Conservation (phyloP, 2,329 filamentous ascomycete genomes). For the Fusarium falciforme region DNA sequence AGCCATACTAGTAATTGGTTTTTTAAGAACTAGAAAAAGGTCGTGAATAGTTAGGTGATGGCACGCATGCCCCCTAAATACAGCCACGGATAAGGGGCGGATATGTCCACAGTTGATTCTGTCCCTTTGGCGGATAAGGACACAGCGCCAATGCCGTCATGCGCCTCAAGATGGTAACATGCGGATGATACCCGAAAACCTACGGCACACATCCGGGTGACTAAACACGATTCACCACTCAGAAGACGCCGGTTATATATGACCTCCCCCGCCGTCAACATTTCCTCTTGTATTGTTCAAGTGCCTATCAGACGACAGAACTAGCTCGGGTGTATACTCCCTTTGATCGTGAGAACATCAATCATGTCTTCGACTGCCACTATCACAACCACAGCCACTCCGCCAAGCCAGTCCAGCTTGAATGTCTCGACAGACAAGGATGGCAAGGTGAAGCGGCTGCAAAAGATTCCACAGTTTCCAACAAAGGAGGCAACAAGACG, state of each 20-base stretch:
- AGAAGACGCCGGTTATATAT: neutral
- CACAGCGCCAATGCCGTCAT: neutral
- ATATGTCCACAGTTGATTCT: neutral
- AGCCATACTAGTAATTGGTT: neutral
- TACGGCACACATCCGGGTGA: neutral
- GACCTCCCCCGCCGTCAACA: neutral
- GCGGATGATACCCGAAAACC: neutral
- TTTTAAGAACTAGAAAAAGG: neutral
- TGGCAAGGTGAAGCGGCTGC: slow-evolving; percentile 29
- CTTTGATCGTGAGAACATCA: no score
- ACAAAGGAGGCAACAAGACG: slow-evolving; percentile 38
- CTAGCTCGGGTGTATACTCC: neutral
- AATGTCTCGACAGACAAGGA: slow-evolving; percentile 20
- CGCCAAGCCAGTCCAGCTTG: slow-evolving; percentile 10
- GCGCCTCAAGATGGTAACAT: neutral
- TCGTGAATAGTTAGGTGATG: no score
- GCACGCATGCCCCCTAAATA: no score
- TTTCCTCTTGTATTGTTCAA: neutral
- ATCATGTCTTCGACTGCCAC: slow-evolving; percentile 31
- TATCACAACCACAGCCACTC: neutral
- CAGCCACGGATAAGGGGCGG: neutral
- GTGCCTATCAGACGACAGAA: neutral
- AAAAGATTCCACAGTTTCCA: slow-evolving; percentile 33
- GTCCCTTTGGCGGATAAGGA: neutral
- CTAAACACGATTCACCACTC: neutral